Conservation (phyloP, 2,329 filamentous ascomycete species). For the Alternaria postmessia region DNA sequence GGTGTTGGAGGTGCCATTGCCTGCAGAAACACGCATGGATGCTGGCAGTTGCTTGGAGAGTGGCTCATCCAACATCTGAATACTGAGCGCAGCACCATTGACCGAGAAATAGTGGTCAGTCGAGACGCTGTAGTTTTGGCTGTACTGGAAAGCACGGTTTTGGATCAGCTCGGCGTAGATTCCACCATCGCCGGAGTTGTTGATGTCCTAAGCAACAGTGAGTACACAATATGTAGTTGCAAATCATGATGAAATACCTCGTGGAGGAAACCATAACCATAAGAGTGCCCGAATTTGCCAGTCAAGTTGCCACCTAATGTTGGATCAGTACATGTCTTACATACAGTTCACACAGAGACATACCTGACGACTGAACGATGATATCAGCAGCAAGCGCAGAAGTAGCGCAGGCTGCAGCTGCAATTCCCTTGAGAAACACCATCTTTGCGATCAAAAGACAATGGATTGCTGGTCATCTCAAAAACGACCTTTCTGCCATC, state of each 20-base stretch:
- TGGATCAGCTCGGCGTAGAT: conserved; percentile 75
- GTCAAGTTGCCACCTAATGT: conserved; percentile 34
- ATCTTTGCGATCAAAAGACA: conserved; percentile 27
- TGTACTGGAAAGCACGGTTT: conserved; percentile 74
- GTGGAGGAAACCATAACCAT: conserved; percentile 43
- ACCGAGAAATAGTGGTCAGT: conserved; percentile 44
- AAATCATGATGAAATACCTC: conserved; percentile 23
- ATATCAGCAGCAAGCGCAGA: conserved; percentile 36
- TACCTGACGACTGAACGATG: conserved; percentile 32
- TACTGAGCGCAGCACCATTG: conserved; percentile 44
- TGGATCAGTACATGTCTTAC: neutral
- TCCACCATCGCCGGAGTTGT: conserved; percentile 75
- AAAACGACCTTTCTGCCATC: neutral
- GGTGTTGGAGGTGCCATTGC: conserved; percentile 43
- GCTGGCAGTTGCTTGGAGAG: conserved; percentile 57
- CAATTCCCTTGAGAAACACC: conserved; percentile 29
- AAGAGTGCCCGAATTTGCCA: conserved; percentile 39
- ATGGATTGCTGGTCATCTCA: conserved; percentile 10
- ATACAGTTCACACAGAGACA: neutral
- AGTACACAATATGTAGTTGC: neutral
- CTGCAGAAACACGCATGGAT: conserved; percentile 53
- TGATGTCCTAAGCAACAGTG: conserved; percentile 54
- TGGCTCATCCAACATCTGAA: conserved; percentile 52
- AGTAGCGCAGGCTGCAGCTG: conserved; percentile 32
- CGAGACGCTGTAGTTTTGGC: conserved; percentile 32